phyloP scores from a whole-genome alignment of 1,284 basidiomycete species.

The Moniliophthora roreri region DNA sequence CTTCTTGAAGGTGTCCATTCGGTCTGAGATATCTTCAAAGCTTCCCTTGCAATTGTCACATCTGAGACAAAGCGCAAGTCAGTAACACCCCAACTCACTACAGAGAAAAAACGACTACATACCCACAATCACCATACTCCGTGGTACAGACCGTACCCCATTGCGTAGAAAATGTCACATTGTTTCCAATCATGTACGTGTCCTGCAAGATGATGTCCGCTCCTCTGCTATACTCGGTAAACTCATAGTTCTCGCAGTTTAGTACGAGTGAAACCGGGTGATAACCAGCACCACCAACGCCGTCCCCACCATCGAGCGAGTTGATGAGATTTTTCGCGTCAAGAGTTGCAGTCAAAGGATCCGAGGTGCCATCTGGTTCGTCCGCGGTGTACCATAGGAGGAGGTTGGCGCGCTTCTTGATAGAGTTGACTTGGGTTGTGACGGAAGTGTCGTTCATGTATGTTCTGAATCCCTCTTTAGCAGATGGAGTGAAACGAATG shows the following conservation, averaged over 20 bases:
- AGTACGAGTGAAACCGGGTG: conserved; percentile 75
- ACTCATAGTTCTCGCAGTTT: conserved; percentile 73
- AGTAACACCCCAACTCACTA: too few relatives aligned
- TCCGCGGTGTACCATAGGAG: conserved; percentile 79
- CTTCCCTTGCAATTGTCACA: conserved; percentile 54
- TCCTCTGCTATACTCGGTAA: conserved; percentile 55
- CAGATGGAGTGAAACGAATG: too few relatives aligned
- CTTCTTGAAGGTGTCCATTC: conserved; percentile 62
- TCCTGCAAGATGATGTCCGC: conserved; percentile 58
- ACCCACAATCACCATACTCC: conserved; percentile 71
- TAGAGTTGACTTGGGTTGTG: conserved; percentile 61
- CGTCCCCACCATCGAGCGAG: conserved; percentile 50
- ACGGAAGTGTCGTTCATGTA: conserved; percentile 67
- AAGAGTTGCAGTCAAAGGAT: conserved; percentile 61
- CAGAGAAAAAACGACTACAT: too few relatives aligned
- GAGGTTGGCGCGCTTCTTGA: conserved; percentile 67
- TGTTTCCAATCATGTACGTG: conserved; percentile 62
- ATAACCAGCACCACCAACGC: conserved; percentile 41
- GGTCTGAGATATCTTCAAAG: conserved; percentile 61
- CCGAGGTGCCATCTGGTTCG: conserved; percentile 70
- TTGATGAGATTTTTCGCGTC: conserved; percentile 64
- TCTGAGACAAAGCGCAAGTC: conserved; percentile 22
- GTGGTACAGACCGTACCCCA: conserved; percentile 35
- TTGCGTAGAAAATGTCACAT: conserved; percentile 59
- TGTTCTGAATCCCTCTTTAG: too few relatives aligned